phyloP scores from a whole-genome alignment of 768 basidiomycete genomes.

The Amanita molliuscula region DNA sequence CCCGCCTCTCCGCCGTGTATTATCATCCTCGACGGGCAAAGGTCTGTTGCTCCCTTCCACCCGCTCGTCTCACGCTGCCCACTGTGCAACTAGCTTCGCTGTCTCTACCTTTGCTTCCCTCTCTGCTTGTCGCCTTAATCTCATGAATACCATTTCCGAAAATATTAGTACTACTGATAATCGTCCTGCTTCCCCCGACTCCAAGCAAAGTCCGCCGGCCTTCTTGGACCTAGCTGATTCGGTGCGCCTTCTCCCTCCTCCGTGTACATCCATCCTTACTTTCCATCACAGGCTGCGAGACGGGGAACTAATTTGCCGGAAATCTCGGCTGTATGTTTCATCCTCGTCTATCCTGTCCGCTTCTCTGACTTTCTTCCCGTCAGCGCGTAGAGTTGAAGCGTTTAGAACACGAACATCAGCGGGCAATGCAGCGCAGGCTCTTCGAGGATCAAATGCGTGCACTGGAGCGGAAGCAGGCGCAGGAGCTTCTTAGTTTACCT shows the following conservation, averaged over 20 bases:
- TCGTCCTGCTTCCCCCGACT: slow-evolving; percentile 57
- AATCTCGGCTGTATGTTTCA: slow-evolving; percentile 63
- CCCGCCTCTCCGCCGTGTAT: slow-evolving; percentile 43
- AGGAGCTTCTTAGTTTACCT: slow-evolving; percentile 71
- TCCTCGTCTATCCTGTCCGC: background rate
- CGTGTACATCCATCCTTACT: slow-evolving; percentile 13
- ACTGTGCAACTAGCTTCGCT: slow-evolving; percentile 58
- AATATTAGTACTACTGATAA: slow-evolving; percentile 66
- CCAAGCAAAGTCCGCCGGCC: slow-evolving; percentile 82
- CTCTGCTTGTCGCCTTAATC: slow-evolving; percentile 45
- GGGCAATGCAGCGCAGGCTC: slow-evolving; percentile 72
- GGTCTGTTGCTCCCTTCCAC: slow-evolving; percentile 31
- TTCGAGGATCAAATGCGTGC: slow-evolving; percentile 97
- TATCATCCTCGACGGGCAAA: slow-evolving; percentile 77
- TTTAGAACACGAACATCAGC: slow-evolving; percentile 86
- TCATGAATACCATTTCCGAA: slow-evolving; percentile 63
- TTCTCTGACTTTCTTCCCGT: slow-evolving; percentile 8
- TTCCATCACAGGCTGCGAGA: slow-evolving; percentile 54
- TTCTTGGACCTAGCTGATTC: slow-evolving; percentile 93
- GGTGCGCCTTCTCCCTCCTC: slow-evolving; percentile 36
- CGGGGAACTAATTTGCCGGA: slow-evolving; percentile 82
- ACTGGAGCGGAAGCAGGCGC: slow-evolving; percentile 85
- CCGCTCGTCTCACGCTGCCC: slow-evolving; percentile 7
- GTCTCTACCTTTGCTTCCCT: slow-evolving; percentile 39
- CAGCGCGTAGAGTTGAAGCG: slow-evolving; percentile 89